Conservation (phyloP, 116 monocot genomes). For the Dioscorea cayenensis region DNA sequence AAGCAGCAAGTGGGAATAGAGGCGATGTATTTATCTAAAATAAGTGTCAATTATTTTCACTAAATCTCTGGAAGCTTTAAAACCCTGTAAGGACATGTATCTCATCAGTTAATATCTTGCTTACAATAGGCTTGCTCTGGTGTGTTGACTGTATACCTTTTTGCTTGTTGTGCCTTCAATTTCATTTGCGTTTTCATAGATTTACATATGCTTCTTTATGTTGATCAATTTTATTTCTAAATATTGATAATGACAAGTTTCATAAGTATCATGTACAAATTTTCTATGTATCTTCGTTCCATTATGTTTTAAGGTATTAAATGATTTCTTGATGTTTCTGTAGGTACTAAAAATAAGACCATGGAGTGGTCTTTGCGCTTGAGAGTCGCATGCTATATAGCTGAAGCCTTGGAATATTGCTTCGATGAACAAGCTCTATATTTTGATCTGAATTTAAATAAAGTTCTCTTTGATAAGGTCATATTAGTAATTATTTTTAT, state of each 20-base stretch:
- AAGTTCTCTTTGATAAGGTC: slow-evolving; percentile 89
- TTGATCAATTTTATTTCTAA: background rate
- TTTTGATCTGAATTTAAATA: slow-evolving; percentile 85
- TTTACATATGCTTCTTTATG: slow-evolving; percentile 13
- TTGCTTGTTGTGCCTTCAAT: no score
- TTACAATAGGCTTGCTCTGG: no score
- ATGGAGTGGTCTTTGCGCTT: slow-evolving; percentile 91
- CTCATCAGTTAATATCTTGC: no score
- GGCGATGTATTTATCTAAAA: no score
- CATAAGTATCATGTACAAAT: background rate
- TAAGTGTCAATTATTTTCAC: no score
- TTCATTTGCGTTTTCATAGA: no score
- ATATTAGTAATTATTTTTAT: background rate
- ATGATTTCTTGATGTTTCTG: background rate
- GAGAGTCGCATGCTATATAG: slow-evolving; percentile 69
- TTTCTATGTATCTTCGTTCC: background rate
- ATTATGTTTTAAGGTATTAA: no score
- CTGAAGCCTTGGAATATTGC: slow-evolving; percentile 84
- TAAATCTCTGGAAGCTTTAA: no score
- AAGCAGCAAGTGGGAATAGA: no score
- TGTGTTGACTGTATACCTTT: no score
- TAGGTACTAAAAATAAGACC: slow-evolving; percentile 79
- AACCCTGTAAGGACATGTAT: no score
- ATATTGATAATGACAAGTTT: background rate
- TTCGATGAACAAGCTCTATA: slow-evolving; percentile 57